Evolutionary conservation across 1,139 yeast species (phyloP).

Genomic region (Sugiyamaella paludigena): DNA sequence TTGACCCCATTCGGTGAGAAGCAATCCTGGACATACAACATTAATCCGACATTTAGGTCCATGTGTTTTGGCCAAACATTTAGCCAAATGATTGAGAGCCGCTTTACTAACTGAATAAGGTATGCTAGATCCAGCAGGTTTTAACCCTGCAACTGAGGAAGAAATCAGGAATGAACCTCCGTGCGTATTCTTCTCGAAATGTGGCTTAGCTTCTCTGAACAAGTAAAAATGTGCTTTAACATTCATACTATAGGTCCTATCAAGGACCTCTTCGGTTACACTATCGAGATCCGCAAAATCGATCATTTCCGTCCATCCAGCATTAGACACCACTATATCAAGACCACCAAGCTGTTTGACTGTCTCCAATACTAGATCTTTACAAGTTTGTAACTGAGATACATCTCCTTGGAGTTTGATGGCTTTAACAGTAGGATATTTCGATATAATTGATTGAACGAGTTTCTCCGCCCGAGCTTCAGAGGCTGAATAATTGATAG

Average conservation of each 20-base stretch:
- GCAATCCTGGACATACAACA: conserved; percentile 43
- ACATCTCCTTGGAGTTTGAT: conserved; percentile 26
- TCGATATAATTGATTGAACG: conserved; percentile 23
- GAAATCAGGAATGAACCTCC: conserved; percentile 43
- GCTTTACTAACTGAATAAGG: conserved; percentile 44
- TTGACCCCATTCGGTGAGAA: conserved; percentile 44
- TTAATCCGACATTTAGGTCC: conserved; percentile 42
- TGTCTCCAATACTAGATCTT: conserved; percentile 24
- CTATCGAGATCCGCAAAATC: conserved; percentile 22
- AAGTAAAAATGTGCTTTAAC: conserved; percentile 39
- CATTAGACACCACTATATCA: conserved; percentile 35
- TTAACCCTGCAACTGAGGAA: conserved; percentile 42
- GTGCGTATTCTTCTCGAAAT: conserved; percentile 34
- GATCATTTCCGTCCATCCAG: conserved; percentile 30
- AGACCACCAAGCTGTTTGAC: conserved; percentile 29
- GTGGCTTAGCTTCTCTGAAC: conserved; percentile 38
- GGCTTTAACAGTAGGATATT: conserved; percentile 22
- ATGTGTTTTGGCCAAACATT: conserved; percentile 39
- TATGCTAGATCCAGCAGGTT: conserved; percentile 39
- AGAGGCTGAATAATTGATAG: conserved; percentile 37
- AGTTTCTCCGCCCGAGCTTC: conserved; percentile 34
- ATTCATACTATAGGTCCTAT: conserved; percentile 28
- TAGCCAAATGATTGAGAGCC: conserved; percentile 39
- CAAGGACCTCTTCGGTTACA: conserved; percentile 28
- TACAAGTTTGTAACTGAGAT: conserved; percentile 22